phyloP scores from a whole-genome alignment of 495 filamentous ascomycete genomes.

The Apiosordaria backusii region DNA sequence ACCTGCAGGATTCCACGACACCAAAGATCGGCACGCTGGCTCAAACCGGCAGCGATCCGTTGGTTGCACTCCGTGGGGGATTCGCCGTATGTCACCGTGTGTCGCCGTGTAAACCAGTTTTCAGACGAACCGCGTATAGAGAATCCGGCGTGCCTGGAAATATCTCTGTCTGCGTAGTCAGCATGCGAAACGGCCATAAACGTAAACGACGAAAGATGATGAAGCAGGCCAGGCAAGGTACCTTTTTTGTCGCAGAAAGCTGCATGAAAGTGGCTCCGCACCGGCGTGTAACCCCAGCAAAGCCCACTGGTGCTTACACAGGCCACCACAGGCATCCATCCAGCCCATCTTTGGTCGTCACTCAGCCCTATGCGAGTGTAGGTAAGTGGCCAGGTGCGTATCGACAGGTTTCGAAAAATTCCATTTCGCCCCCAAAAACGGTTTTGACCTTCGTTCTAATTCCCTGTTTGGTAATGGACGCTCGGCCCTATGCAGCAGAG shows the following conservation, averaged over 20 bases:
- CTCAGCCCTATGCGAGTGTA: constrained; percentile 22
- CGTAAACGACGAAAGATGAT: constrained; percentile 1
- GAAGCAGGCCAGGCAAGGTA: constrained; percentile 1
- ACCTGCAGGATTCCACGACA: constrained; percentile 7
- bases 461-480: constrained; percentile 9
- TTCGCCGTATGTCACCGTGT: neutral
- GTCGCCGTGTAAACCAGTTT: neutral
- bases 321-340: constrained; percentile 14
- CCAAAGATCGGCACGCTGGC: constrained; percentile 12
- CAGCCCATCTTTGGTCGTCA: constrained; percentile 6
- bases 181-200: neutral
- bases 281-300: constrained; percentile 7
- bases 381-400: constrained; percentile 1
- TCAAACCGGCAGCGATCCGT: constrained; percentile 13
- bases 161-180: neutral
- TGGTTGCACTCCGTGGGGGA: neutral
- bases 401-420: constrained; percentile 7
- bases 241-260: constrained; percentile 10
- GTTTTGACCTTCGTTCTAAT: constrained; percentile 4
- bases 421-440: constrained; percentile 11
- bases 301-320: constrained; percentile 19
- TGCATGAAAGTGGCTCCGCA: constrained; percentile 19
- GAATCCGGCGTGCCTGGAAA: constrained; percentile 8
- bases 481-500: constrained; percentile 6
- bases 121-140: neutral